Evolutionary conservation across 2,329 filamentous ascomycete species (phyloP).

Genomic region (Leptodontidium sp.): DNA sequence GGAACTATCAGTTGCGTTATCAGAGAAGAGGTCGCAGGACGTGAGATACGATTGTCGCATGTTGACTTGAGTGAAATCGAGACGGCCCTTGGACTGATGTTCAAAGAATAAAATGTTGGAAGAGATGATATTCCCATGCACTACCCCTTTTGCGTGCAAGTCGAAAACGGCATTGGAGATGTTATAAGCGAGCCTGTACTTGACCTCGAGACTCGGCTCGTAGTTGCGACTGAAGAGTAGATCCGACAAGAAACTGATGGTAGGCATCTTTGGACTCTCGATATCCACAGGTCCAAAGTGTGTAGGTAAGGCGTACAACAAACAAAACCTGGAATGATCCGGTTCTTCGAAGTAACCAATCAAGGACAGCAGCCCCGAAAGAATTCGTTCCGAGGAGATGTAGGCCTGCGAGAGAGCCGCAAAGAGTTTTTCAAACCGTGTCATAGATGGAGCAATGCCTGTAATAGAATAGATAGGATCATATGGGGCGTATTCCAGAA

Average conservation of each 20-base stretch:
- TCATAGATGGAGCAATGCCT: slow-evolving; percentile 70
- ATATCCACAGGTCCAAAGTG: slow-evolving; percentile 67
- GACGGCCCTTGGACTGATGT: slow-evolving; percentile 38
- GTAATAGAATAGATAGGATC: slow-evolving; percentile 68
- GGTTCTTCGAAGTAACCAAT: slow-evolving; percentile 80
- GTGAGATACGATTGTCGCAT: slow-evolving; percentile 74
- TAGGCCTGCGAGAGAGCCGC: slow-evolving; percentile 55
- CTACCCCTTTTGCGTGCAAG: slow-evolving; percentile 73
- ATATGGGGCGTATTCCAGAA: slow-evolving; percentile 76
- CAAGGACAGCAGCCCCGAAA: slow-evolving; percentile 66
- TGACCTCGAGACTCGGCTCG: slow-evolving; percentile 76
- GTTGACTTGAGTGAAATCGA: slow-evolving; percentile 55
- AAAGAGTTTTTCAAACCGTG: slow-evolving; percentile 69
- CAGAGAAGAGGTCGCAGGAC: slow-evolving; percentile 76
- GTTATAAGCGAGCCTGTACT: slow-evolving; percentile 78
- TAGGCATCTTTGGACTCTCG: slow-evolving; percentile 55
- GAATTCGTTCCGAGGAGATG: slow-evolving; percentile 61
- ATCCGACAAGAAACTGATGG: slow-evolving; percentile 58
- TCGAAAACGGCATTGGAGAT: slow-evolving; percentile 77
- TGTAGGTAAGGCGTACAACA: slow-evolving; percentile 78
- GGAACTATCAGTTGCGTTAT: slow-evolving; percentile 48
- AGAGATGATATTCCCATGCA: slow-evolving; percentile 74
- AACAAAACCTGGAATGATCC: slow-evolving; percentile 72
- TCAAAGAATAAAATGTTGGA: slow-evolving; percentile 72
- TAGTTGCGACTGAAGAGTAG: slow-evolving; percentile 59